phyloP scores from a whole-genome alignment of 352 stramenopile genomes.

The Blastocystis sp. region DNA sequence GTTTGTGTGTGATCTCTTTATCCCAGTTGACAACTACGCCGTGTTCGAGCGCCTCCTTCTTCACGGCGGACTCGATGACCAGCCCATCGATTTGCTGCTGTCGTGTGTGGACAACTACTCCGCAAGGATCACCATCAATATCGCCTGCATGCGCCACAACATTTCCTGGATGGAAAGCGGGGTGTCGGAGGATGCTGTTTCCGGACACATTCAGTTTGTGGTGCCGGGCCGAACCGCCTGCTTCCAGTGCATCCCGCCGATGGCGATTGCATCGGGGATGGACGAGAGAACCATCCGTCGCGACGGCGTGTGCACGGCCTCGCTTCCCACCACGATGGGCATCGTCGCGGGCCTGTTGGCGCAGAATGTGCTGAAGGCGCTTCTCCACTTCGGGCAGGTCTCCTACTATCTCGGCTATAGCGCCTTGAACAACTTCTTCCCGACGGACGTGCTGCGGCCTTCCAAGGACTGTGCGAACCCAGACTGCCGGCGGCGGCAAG shows the following conservation, averaged over 20 bases:
- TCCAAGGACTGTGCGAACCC: constrained; percentile 81
- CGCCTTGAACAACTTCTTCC: constrained; percentile 84
- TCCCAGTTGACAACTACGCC: constrained; percentile 79
- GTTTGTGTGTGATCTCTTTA: not conserved
- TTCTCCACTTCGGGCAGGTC: constrained; percentile 81
- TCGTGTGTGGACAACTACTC: constrained; percentile 86
- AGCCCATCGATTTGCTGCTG: constrained; percentile 79
- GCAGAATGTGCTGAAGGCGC: constrained; percentile 83
- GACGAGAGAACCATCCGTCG: constrained; percentile 83
- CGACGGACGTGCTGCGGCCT: constrained; percentile 78
- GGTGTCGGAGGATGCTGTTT: constrained; percentile 84
- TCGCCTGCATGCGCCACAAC: constrained; percentile 82
- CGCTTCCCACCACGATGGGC: constrained; percentile 84
- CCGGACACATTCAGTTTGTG: constrained; percentile 83
- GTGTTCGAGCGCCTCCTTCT: constrained; percentile 79
- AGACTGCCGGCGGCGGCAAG: constrained; percentile 79
- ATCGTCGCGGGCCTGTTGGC: constrained; percentile 82
- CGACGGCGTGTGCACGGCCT: constrained; percentile 83
- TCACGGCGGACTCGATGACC: constrained; percentile 77
- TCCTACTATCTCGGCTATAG: constrained; percentile 84
- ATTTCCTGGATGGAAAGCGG: constrained; percentile 85
- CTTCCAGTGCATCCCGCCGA: constrained; percentile 83
- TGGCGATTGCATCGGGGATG: constrained; percentile 82
- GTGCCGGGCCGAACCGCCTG: constrained; percentile 81
- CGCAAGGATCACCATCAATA: constrained; percentile 81